Evolutionary conservation across 306 rosid genomes (phyloP).

Genomic region (Citrullus amarus): DNA sequence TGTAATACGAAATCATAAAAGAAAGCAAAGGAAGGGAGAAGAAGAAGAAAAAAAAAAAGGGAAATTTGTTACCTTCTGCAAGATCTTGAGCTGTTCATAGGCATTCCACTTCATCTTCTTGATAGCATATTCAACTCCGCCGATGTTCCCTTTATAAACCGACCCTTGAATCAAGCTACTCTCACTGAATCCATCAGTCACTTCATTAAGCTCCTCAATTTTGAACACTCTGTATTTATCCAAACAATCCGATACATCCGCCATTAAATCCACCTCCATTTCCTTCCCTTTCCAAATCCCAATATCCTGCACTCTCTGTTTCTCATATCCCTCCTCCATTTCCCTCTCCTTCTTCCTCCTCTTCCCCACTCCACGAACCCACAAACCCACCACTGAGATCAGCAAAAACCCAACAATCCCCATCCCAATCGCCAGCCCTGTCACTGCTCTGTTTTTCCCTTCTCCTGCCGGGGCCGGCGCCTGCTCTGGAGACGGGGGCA

Average conservation of each 20-base stretch:
- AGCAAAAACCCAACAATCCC: conserved; percentile 47
- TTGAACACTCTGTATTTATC: conserved; percentile 79
- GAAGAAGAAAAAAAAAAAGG: too few relatives aligned
- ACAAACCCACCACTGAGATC: conserved; percentile 33
- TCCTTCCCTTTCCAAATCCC: conserved; percentile 20
- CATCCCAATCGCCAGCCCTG: conserved; percentile 60
- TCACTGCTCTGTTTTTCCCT: conserved; percentile 30
- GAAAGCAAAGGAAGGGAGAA: background rate
- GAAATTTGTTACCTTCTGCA: conserved; percentile 60
- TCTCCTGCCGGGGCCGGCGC: conserved; percentile 10
- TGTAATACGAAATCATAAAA: too few relatives aligned
- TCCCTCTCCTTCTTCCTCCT: background rate
- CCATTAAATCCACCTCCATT: conserved; percentile 51
- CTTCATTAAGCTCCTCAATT: conserved; percentile 50
- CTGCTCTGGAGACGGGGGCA: conserved; percentile 12
- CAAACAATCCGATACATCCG: conserved; percentile 80
- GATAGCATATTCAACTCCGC: conserved; percentile 55
- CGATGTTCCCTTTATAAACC: conserved; percentile 57
- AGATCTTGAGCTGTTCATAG: conserved; percentile 88
- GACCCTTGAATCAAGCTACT: conserved; percentile 64
- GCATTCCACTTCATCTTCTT: conserved; percentile 98
- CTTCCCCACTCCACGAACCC: conserved; percentile 42
- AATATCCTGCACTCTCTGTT: conserved; percentile 2
- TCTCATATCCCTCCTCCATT: conserved; percentile 18
- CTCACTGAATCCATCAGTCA: conserved; percentile 54